Conservation (phyloP, 345 rosid species). For the Laguncularia racemosa region DNA sequence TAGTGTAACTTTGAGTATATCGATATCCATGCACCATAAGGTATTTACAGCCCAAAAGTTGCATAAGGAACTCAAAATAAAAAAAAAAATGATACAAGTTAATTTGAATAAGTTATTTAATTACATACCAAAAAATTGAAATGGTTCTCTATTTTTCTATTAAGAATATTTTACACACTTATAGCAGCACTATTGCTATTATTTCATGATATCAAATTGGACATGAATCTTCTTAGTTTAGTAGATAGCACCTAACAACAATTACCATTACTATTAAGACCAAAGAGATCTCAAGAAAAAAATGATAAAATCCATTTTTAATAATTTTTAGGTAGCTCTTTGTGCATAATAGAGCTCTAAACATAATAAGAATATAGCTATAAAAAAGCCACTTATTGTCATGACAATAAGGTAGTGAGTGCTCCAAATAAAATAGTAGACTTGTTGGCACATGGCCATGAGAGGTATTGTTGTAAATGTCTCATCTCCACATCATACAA, state of each 20-base stretch:
- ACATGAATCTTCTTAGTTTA: constrained; percentile 97
- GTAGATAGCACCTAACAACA: constrained; percentile 82
- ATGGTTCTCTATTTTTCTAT: too few species aligned
- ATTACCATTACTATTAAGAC: constrained; percentile 7
- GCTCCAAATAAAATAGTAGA: constrained; percentile 95
- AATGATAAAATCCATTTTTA: too few species aligned
- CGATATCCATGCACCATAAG: constrained; percentile 97
- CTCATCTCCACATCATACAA: constrained; percentile 60
- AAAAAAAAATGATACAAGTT: not conserved
- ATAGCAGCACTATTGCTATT: constrained; percentile 98
- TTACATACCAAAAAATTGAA: not conserved
- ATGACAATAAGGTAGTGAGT: constrained; percentile 83
- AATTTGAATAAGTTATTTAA: not conserved
- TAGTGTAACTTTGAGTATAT: constrained; percentile 86
- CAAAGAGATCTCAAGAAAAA: not conserved
- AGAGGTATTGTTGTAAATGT: constrained; percentile 97
- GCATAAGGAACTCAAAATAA: constrained; percentile 66
- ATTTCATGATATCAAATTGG: constrained; percentile 97
- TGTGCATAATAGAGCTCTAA: too few species aligned
- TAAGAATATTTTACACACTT: too few species aligned
- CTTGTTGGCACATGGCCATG: constrained; percentile 99
- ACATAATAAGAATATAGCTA: too few species aligned
- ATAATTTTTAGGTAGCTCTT: too few species aligned
- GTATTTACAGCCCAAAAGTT: constrained; percentile 85
- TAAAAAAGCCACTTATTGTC: constrained; percentile 54